Evolutionary conservation across 164 flowering plant species (phyloP), one percentile per base, ranked within the genome.

Genomic region (Malania oleifera): DNA sequence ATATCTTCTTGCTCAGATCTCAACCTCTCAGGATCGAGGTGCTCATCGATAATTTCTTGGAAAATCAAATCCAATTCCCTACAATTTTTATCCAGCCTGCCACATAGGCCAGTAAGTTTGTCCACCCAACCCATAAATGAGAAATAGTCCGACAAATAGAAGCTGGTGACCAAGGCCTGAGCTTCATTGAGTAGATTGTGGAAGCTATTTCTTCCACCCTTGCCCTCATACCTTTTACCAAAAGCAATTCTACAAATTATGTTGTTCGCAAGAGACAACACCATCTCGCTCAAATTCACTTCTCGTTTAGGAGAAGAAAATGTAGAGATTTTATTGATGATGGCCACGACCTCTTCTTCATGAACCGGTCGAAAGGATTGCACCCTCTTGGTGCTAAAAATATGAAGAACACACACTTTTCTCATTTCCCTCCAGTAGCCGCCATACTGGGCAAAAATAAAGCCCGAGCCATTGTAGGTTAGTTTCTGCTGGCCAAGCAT

Each of bases 161-260:
- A 52, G 23, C 55, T 14, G 0, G 20, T 38, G 15, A 0, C 3
- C 20, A 52, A 5, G 24, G 22, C 20, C 38, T 28, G 0, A 26
- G 13, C 19, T 2, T 52, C 55, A 28, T 34, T 15, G 18, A 66
- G 31, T 41, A 63, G 22, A 12, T 68, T 57, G 3, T 55, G 17
- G 27, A 71, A 62, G 28, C 15, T 63, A 1, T 24, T 22, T 14
- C 7, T 58, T 7, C 55, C 51, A 1, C 26, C 28, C 2, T 46
- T 38, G 7, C 74, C 66, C 37, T 52, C 52, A 19, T 60, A 62
- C 20, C 62, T 69, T 56, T 48, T 59, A 2, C 80, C 76, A 52
- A 69, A 75, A 18, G 73, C 71, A 23, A 69, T 41, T n/a, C 57
- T 52, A 64, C 67, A 62, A 3, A 51, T 53, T 1, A 71, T 54